Base-by-base conservation (phyloP, 345 rosid species). In the Iberis pinnata region DNA sequence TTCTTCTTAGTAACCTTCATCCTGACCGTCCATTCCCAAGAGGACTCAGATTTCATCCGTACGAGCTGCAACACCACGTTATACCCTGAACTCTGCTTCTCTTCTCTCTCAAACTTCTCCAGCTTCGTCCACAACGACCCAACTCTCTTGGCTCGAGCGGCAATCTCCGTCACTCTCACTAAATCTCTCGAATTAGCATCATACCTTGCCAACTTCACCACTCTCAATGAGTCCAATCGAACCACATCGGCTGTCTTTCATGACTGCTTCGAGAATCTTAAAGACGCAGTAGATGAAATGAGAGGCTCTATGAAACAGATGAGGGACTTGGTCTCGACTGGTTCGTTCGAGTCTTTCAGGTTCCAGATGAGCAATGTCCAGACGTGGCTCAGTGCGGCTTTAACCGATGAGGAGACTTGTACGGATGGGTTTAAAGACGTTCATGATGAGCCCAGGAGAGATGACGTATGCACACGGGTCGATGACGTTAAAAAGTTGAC, bases 301-400 rank as follows among this genome's bases (percentile, higher is more conserved):
- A 61, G 57, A 35, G 90, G 78, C 33, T 89, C 97, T n/a, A 60
- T 86, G 52, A 84, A 75, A 69, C 93, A 86, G 84, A 82, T 89
- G 90, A 70, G 78, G 33, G 75, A 73, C 47, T 9, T 75, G 29
- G 53, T 15, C 59, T 69, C 32, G 49, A 76, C 58, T 16, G 72
- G 37, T 27, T 73, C 73, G 27, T 6, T 60, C 9, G 75, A 74
- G 60, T 65, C 80, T 29, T 82, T 82, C 18, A 64, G 76, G 76
- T 89, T 89, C 60, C 83, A 72, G 52, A 76, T 89, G 83, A 81
- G 95, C 47, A 89, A 90, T 63, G 95, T 90, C 18, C 77, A 84
- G 74, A 90, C 95, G 19, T 90, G 98, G 98, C 82, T 90, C 64
- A 90, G 98, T 74, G 89, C 98, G 0, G 92, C 96, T 12, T 53